Conservation (phyloP, 805 yeast species). For the Ogataea pilisensis region DNA sequence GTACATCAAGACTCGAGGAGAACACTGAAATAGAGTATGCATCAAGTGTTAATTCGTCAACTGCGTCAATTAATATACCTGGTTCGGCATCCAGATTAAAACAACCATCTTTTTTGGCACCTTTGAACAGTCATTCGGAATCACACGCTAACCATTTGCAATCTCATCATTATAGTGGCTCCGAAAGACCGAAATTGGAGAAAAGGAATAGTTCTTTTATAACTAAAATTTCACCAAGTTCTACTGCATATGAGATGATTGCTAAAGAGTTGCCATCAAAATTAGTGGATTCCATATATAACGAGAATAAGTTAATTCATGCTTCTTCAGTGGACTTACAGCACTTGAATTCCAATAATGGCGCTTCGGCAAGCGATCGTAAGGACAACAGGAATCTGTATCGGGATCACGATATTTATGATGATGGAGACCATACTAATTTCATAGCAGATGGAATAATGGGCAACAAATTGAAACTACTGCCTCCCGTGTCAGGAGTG, state of each 20-base stretch:
- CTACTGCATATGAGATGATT: conserved; percentile 19
- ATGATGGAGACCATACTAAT: conserved; percentile 7
- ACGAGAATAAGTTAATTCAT: conserved; percentile 25
- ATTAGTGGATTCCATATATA: conserved; percentile 27
- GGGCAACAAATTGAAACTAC: conserved; percentile 23
- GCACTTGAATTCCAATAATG: not conserved
- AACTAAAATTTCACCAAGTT: conserved; percentile 9
- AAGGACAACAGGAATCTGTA: not conserved
- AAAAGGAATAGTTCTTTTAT: conserved; percentile 6
- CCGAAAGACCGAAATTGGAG: conserved; percentile 8
- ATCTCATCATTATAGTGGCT: not conserved
- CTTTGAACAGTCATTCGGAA: conserved; percentile 2
- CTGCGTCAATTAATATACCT: conserved; percentile 29
- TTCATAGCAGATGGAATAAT: conserved; percentile 27
- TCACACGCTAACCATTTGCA: conserved; percentile 4
- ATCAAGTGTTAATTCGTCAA: conserved; percentile 25
- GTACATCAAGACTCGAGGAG: not conserved
- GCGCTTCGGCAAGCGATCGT: not conserved
- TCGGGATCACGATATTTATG: conserved; percentile 2
- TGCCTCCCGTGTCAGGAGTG: conserved; percentile 10
- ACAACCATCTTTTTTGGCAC: conserved; percentile 2
- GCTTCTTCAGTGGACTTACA: conserved; percentile 9
- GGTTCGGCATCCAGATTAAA: conserved; percentile 11
- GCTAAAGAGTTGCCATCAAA: conserved; percentile 27
- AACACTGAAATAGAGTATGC: conserved; percentile 12